Evolutionary conservation across 257 asterid genomes (phyloP).

Genomic region (Parsonsia alboflavescens): DNA sequence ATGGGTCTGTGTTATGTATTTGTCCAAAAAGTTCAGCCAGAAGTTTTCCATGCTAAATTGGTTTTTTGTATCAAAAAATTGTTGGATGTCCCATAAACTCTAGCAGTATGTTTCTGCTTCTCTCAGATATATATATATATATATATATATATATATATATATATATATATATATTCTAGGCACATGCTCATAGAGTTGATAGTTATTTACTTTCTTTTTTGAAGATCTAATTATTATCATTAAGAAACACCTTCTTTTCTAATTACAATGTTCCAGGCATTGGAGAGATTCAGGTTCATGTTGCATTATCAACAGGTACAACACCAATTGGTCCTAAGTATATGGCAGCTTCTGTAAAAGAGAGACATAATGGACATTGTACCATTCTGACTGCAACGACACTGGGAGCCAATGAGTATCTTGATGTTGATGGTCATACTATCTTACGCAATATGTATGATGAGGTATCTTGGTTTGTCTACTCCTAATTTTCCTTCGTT

Average conservation of each 20-base stretch:
- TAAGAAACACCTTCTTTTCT: neutral
- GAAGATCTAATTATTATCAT: neutral
- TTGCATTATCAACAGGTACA: constrained; percentile 59
- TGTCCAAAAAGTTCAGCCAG: too few species aligned
- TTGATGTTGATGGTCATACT: constrained; percentile 77
- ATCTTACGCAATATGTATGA: constrained; percentile 49
- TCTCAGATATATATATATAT: too few species aligned
- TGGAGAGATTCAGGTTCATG: constrained; percentile 72
- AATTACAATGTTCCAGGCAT: constrained; percentile 36
- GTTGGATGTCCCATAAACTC: too few species aligned
- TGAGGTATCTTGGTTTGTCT: constrained; percentile 41
- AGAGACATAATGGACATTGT: constrained; percentile 18
- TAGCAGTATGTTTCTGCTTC: too few species aligned
- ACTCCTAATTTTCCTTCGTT: neutral
- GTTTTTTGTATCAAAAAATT: too few species aligned
- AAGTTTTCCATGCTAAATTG: too few species aligned
- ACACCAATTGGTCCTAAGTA: constrained; percentile 66
- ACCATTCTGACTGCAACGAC: constrained; percentile 71
- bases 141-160: too few species aligned
- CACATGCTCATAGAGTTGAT: too few species aligned
- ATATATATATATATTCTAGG: too few species aligned
- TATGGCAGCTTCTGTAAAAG: constrained; percentile 60
- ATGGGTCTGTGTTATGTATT: too few species aligned
- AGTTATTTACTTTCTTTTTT: neutral
- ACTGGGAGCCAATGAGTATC: constrained; percentile 37